These are phyloP conservation scores for Dalbergia cochinchinensis DNA, from an alignment of 306 rosid genomes.

Conservation along the genomic window DNA sequence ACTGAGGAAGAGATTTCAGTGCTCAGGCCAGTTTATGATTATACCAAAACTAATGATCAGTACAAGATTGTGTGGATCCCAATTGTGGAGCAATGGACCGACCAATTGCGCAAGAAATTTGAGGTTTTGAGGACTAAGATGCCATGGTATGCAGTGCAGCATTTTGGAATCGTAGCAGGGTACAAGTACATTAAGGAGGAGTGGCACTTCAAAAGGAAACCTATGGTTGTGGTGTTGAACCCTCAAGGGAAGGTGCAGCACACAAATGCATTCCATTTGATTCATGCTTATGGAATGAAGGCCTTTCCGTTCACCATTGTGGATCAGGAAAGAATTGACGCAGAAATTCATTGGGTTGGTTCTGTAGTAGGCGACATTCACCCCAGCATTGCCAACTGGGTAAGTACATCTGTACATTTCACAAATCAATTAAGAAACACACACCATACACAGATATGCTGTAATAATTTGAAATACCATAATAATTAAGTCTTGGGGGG, in stretches of 20 bases:
- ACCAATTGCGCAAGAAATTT: slow-evolving; percentile 58
- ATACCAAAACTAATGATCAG: slow-evolving; percentile 38
- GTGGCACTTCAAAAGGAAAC: slow-evolving; percentile 68
- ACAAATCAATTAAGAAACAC: not conserved
- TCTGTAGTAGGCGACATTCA: slow-evolving; percentile 14
- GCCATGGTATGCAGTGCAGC: slow-evolving; percentile 63
- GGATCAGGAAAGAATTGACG: slow-evolving; percentile 17
- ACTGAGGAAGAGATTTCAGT: slow-evolving; percentile 51
- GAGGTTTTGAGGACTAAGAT: slow-evolving; percentile 57
- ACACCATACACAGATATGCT: not conserved
- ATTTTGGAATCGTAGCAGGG: slow-evolving; percentile 49
- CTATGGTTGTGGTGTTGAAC: slow-evolving; percentile 58
- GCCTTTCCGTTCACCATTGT: slow-evolving; percentile 56
- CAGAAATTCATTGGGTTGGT: slow-evolving; percentile 43
- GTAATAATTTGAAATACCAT: not conserved
- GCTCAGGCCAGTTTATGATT: slow-evolving; percentile 52
- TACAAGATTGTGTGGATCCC: slow-evolving; percentile 79
- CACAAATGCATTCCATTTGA: slow-evolving; percentile 61
- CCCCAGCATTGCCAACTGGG: slow-evolving; percentile 47
- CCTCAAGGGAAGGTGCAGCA: slow-evolving; percentile 65
- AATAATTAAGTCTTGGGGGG: too few species aligned
- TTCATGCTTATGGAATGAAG: slow-evolving; percentile 59
- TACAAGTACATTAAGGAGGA: slow-evolving; percentile 63
- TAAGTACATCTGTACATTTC: slow-evolving; percentile 32
- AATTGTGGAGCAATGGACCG: slow-evolving; percentile 63